phyloP scores from a whole-genome alignment of 1,139 yeast genomes.

The Blastobotrys aristatus region DNA sequence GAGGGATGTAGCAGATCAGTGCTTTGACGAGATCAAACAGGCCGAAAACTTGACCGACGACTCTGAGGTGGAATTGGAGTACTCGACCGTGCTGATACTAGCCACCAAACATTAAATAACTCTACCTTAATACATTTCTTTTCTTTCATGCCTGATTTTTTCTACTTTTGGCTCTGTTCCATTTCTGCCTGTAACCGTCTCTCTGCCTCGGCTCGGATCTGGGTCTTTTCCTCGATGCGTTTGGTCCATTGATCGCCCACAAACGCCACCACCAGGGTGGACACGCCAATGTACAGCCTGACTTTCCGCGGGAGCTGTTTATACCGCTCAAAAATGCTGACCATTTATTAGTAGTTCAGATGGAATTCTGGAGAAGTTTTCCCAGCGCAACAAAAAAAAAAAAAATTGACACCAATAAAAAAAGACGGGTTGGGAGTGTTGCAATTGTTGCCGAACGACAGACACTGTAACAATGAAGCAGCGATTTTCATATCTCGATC shows the following conservation, averaged over 20 bases:
- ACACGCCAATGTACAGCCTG: constrained; percentile 49
- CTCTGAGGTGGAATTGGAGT: constrained; percentile 45
- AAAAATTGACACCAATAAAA: neutral
- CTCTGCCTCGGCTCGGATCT: constrained; percentile 37
- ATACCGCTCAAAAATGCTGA: constrained; percentile 39
- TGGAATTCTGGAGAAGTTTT: neutral
- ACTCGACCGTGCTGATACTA: constrained; percentile 56
- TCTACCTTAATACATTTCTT: constrained; percentile 1
- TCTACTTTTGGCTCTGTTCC: constrained; percentile 4
- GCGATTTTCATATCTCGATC: constrained; percentile 79
- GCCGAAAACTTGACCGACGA: constrained; percentile 44
- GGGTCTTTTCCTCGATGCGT: constrained; percentile 44
- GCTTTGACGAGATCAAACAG: constrained; percentile 42
- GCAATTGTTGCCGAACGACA: neutral
- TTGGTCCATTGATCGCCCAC: constrained; percentile 48
- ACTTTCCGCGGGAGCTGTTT: constrained; percentile 47
- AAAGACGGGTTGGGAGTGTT: neutral
- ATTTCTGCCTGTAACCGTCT: constrained; percentile 20
- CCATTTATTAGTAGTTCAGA: neutral
- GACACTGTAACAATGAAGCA: constrained; percentile 44
- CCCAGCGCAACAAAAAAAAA: neutral
- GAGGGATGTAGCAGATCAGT: constrained; percentile 34
- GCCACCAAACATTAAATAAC: constrained; percentile 26
- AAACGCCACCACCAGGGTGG: constrained; percentile 50
- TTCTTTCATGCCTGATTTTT: neutral